phyloP scores from a whole-genome alignment of 1,139 yeast genomes.

The Trichomonascaceae sp. region DNA sequence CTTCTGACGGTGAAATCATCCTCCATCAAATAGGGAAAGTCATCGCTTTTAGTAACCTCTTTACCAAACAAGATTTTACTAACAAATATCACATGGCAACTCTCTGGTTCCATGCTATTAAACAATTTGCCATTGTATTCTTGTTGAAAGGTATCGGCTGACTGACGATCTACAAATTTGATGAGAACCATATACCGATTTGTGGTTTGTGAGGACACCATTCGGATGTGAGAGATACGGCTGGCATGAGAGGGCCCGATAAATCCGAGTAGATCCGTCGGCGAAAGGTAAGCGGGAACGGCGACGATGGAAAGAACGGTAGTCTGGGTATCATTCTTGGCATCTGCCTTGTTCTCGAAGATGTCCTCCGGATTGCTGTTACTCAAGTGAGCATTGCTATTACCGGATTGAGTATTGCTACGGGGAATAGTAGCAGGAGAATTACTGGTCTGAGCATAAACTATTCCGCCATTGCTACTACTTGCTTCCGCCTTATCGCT shows the following conservation, averaged over 20 bases:
- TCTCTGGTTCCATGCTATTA: slow-evolving; percentile 84
- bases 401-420: not conserved
- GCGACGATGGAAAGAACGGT: slow-evolving; percentile 67
- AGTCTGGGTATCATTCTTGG: slow-evolving; percentile 13
- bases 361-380: not conserved
- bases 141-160: slow-evolving; percentile 59
- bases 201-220: slow-evolving; percentile 60
- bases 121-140: slow-evolving; percentile 69
- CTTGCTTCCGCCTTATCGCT: not conserved
- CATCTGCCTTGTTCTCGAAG: not conserved
- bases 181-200: slow-evolving; percentile 72
- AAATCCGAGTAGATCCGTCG: slow-evolving; percentile 75
- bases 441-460: no score
- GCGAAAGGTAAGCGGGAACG: slow-evolving; percentile 81
- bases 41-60: slow-evolving; percentile 22
- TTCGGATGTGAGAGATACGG: slow-evolving; percentile 65
- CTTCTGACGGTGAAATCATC: slow-evolving; percentile 60
- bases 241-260: slow-evolving; percentile 57
- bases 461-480: not conserved
- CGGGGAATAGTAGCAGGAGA: no score
- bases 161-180: slow-evolving; percentile 54
- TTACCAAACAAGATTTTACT: slow-evolving; percentile 37
- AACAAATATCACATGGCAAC: slow-evolving; percentile 70
- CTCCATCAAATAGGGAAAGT: slow-evolving; percentile 58
- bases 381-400: not conserved